Conservation (phyloP, 352 stramenopile species). For the Phytophthora tubulina region DNA sequence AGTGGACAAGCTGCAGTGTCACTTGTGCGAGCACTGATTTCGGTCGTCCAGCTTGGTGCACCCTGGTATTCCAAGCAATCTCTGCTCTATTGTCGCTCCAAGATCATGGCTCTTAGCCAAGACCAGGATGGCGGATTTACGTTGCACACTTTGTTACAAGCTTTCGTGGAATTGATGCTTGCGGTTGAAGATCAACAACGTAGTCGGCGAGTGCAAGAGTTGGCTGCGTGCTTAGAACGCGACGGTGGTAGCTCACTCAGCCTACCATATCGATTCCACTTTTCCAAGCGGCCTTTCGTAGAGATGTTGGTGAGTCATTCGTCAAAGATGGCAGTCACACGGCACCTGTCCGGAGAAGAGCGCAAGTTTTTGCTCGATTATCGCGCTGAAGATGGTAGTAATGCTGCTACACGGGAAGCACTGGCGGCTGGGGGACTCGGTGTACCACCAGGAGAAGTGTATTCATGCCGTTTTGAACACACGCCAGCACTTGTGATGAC, state of each 20-base stretch:
- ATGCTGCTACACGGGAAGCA: conserved; percentile 20
- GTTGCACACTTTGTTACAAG: conserved; percentile 78
- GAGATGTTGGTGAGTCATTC: conserved; percentile 87
- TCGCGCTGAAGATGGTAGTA: conserved; percentile 51
- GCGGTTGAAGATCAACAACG: conserved; percentile 83
- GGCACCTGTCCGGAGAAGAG: conserved; percentile 80
- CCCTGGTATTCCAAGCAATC: conserved; percentile 77
- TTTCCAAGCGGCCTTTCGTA: conserved; percentile 64
- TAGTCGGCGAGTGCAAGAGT: conserved; percentile 52
- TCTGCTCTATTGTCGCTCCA: conserved; percentile 85
- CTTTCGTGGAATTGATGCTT: conserved; percentile 86
- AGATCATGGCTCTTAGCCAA: conserved; percentile 86
- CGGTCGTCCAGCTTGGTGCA: conserved; percentile 68
- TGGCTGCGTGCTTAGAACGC: conserved; percentile 62
- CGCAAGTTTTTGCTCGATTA: conserved; percentile 82
- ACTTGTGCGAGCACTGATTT: conserved; percentile 74
- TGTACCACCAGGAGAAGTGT: conserved; percentile 36
- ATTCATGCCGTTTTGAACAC: conserved; percentile 87
- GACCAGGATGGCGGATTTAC: conserved; percentile 85
- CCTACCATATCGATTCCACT: conserved; percentile 83
- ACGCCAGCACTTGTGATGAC: conserved; percentile 77
- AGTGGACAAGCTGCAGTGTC: conserved; percentile 64
- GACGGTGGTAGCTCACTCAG: conserved; percentile 58
- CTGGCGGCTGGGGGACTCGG: conserved; percentile 35
- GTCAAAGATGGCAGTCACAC: conserved; percentile 79